Percentiles rank a stretch among this genome's conserved stretches.
Evolutionary conservation across 306 rosid genomes (phyloP).

Genomic region (Amphicarpaea edgeworthii): DNA sequence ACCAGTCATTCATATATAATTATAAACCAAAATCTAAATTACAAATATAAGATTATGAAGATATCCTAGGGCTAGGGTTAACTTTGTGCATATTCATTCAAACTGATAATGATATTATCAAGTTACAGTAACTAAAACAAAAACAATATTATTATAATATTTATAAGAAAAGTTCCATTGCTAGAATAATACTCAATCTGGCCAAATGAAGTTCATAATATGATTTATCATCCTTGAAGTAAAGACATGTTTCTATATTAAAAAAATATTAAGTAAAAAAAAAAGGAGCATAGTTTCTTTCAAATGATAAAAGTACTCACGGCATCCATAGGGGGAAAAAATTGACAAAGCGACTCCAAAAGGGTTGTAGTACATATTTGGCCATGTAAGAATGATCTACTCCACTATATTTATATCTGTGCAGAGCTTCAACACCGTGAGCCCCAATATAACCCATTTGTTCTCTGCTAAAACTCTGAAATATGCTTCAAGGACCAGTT

Average conservation of each 20-base stretch:
- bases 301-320: constrained; percentile 60
- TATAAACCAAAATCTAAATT: constrained; percentile 15
- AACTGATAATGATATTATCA: constrained; percentile 8
- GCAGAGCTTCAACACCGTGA: constrained; percentile 86
- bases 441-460: constrained; percentile 87
- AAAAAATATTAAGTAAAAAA: constrained; percentile 19
- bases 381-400: constrained; percentile 90
- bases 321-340: constrained; percentile 99
- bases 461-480: constrained; percentile 39
- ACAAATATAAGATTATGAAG: neutral
- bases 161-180: neutral
- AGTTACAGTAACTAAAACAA: constrained; percentile 5
- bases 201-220: constrained; percentile 29
- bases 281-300: constrained; percentile 11
- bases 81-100: constrained; percentile 29
- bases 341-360: constrained; percentile 81
- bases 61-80: constrained; percentile 16
- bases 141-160: constrained; percentile 15
- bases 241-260: constrained; percentile 18
- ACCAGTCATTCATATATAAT: constrained; percentile 14
- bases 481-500: constrained; percentile 44
- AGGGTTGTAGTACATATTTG: constrained; percentile 94
- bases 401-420: constrained; percentile 84
- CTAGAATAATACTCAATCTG: constrained; percentile 27
- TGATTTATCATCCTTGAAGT: constrained; percentile 10